A percentile compares a stretch with the other conserved stretches of the same genome.
Conservation (phyloP, 2,329 filamentous ascomycete species). For the Trichoderma koningiopsis region DNA sequence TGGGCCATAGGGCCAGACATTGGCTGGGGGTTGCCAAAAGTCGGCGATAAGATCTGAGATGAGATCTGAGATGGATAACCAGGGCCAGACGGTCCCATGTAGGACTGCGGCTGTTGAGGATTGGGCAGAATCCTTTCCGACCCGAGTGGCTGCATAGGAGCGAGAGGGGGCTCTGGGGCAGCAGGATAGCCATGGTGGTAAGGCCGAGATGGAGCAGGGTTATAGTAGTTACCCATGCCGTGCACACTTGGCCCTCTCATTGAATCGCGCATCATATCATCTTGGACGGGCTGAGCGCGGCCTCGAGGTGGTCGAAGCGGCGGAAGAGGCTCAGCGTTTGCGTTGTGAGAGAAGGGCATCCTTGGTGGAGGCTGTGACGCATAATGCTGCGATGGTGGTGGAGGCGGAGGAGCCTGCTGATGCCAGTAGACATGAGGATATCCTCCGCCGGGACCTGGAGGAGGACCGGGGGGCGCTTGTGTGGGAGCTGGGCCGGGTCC, state of each 20-base stretch:
- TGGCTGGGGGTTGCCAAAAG: slow-evolving; percentile 39
- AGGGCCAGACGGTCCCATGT: slow-evolving; percentile 41
- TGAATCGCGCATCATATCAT: slow-evolving; percentile 39
- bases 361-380: slow-evolving; percentile 34
- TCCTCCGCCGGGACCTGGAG: slow-evolving; percentile 21
- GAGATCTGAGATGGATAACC: slow-evolving; percentile 38
- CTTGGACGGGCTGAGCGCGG: slow-evolving; percentile 40
- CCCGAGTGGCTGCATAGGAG: slow-evolving; percentile 36
- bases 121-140: slow-evolving; percentile 42
- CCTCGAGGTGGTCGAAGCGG: slow-evolving; percentile 44
- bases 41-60: slow-evolving; percentile 41
- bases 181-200: slow-evolving; percentile 40
- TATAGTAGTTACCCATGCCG: slow-evolving; percentile 38
- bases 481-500: slow-evolving; percentile 25
- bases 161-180: slow-evolving; percentile 35
- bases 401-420: slow-evolving; percentile 37
- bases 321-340: slow-evolving; percentile 42
- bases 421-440: slow-evolving; percentile 42
- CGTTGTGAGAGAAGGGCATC: slow-evolving; percentile 42
- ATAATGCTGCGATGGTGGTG: slow-evolving; percentile 8
- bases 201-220: slow-evolving; percentile 34
- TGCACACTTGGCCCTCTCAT: slow-evolving; percentile 37
- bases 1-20: slow-evolving; percentile 39
- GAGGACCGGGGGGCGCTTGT: slow-evolving; percentile 11
- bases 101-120: slow-evolving; percentile 38